Base-by-base conservation (phyloP, 139 green algal species). In the Zygnema circumcarinatum region DNA sequence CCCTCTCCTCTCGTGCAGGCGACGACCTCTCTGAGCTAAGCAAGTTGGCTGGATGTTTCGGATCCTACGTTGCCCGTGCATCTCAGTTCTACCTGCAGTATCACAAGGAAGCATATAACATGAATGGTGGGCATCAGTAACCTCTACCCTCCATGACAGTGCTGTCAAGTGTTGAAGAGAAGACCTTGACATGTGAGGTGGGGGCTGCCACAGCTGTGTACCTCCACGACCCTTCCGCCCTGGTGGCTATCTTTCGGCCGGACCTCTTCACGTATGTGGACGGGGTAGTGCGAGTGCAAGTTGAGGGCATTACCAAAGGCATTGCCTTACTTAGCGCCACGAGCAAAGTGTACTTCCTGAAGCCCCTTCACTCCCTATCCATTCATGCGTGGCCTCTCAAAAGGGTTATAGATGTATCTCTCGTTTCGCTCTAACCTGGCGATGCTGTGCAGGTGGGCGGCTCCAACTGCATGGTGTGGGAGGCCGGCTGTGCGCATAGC, bases 61-160 rank as follows among this genome's bases (percentile, higher is more conserved):
- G 83, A 54, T 16, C 38, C 38, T 93, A 86, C 56, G 31, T 91
- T 38, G 76, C 87, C 62, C 53, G 74, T 2, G 52, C 56, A 35
- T 80, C 62, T 31, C 81, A 90, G 74, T 93, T 93, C 56, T 93
- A 93, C 82, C 52, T 87, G 29, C 21, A 79, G 38, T 93, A 90
- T 36, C 90, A 93, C 78, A 22, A 67, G 25, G n/a, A 47, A 25
- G 36, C 78, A 1, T 86, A 91, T 54, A n/a, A 86, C 16, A 39
- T 82, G 32, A 31, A 76, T 38, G 85, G 86, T 88, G 1, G 47
- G 73, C 2, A 29, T 81, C 25, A 29, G 29, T 29, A 72, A 25
- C 38, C 29, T 38, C 47, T 2, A 32, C 22, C 2, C 2, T 80
- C 29, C 2, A 32, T 1, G n/a, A n/a, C n/a, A n/a, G n/a, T n/a